Evolutionary conservation across 2,329 filamentous ascomycete species (phyloP), one percentile per base, ranked within the genome.

Genomic region (Ophiocordyceps robertsii): DNA sequence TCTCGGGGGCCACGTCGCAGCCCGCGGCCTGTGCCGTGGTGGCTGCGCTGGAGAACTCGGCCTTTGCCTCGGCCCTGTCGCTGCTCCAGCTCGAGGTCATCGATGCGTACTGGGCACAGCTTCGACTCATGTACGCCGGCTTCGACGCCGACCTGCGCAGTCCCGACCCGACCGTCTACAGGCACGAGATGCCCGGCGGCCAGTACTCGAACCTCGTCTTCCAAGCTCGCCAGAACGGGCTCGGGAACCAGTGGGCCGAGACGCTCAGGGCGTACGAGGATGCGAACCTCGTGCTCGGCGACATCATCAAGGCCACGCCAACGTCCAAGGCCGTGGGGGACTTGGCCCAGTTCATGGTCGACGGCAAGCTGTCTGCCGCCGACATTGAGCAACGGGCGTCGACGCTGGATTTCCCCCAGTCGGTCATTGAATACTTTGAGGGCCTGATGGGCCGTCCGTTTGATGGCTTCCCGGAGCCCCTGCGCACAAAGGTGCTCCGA

Each of bases 161-260:
- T 16, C 90, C 92, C 21, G 92, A 98, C 57, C 89, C 90, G 2
- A 89, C 95, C 65, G 88, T 95, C 42, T 96, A 96, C 66, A 88
- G 95, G 70, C 92, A 98, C 69, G 92, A 96, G 64, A 98, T 98
- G 54, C 92, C 92, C 37, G 92, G 92, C 68, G 92, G 92, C 50
- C 92, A 98, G 67, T 75, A 96, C 54, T 96, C 92, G 68, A 96
- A 96, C 73, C 83, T 96, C 71, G 95, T 98, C 78, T 98, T 98
- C 84, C 92, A 40, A 19, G 39, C 39, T 3, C 39, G 39, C 14
- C 31, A 40, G 31, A 40, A 40, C 10, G 98, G 67, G 90, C 83
- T 98, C 19, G 92, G 92, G 56, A 82, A 86, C 49, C 87, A 95
- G 67, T 98, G 92, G 92, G 82, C 89, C 12, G 86, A 95, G 70